Percentiles rank a stretch among this genome's conserved stretches.
phyloP scores from a whole-genome alignment of 2,329 filamentous ascomycete species.

The Trichoderma sp. region DNA sequence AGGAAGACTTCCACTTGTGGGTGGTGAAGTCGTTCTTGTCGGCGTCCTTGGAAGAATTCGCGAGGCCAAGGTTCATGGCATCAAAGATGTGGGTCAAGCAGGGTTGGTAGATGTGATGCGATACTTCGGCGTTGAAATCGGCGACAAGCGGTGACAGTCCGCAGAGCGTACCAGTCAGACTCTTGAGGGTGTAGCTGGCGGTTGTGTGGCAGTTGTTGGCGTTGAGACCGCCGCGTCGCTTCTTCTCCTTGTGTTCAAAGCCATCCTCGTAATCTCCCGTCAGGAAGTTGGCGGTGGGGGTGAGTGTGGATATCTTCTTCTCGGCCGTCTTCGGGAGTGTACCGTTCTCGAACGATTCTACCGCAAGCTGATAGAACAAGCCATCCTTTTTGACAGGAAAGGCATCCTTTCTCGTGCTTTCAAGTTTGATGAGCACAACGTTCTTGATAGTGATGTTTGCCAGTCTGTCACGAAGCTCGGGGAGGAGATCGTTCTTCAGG shows the following conservation, averaged over 20 bases:
- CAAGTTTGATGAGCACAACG: constrained; percentile 43
- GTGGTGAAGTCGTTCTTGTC: constrained; percentile 27
- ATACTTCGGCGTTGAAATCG: constrained; percentile 45
- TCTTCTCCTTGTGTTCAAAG: constrained; percentile 29
- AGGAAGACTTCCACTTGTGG: constrained; percentile 35
- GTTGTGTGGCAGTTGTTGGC: constrained; percentile 43
- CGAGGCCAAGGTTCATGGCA: constrained; percentile 31
- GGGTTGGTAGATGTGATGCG: constrained; percentile 47
- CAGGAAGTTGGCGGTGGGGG: constrained; percentile 35
- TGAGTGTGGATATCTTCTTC: constrained; percentile 32
- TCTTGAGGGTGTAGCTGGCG: constrained; percentile 47
- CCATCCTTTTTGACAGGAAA: constrained; percentile 46
- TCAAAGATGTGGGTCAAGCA: constrained; percentile 43
- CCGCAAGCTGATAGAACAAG: constrained; percentile 38
- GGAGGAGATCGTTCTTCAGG: constrained; percentile 36
- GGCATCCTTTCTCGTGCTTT: constrained; percentile 47
- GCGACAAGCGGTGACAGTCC: constrained; percentile 43
- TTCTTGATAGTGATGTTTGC: constrained; percentile 41
- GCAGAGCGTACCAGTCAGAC: constrained; percentile 43
- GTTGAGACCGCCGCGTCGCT: constrained; percentile 41
- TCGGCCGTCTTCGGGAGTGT: constrained; percentile 37
- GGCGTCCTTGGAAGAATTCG: constrained; percentile 16
- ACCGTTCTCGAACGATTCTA: constrained; percentile 35
- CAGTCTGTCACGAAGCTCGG: constrained; percentile 31
- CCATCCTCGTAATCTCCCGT: constrained; percentile 39